Evolutionary conservation across 345 rosid genomes (phyloP).

Genomic region (Populus ilicifolia): DNA sequence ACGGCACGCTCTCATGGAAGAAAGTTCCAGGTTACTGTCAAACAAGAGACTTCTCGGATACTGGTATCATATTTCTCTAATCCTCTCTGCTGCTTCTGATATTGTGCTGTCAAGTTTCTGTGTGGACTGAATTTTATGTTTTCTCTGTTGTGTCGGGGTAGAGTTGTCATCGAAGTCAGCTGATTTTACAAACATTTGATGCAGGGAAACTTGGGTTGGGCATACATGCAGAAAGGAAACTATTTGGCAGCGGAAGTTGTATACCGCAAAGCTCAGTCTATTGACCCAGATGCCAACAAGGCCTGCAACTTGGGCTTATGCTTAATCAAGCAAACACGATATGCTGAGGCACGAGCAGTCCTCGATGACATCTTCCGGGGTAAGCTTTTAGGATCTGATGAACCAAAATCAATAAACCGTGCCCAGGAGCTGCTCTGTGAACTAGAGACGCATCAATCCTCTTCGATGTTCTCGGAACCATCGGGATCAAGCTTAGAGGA

Average conservation of each 20-base stretch:
- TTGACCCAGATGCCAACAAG: constrained; percentile 88
- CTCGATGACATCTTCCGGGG: constrained; percentile 44
- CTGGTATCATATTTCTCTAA: constrained; percentile 40
- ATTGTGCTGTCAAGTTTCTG: background rate
- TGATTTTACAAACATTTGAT: background rate
- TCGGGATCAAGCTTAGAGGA: constrained; percentile 22
- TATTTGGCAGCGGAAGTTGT: constrained; percentile 79
- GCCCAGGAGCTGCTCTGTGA: constrained; percentile 26
- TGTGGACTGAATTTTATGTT: background rate
- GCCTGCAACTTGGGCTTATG: constrained; percentile 78
- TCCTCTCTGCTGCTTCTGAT: background rate
- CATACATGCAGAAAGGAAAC: constrained; percentile 85
- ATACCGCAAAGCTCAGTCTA: constrained; percentile 71
- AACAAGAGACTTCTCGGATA: constrained; percentile 80
- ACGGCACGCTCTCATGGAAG: constrained; percentile 95
- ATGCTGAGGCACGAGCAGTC: constrained; percentile 44
- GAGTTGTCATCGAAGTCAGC: background rate
- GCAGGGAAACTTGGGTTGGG: constrained; percentile 99
- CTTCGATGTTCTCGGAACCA: background rate
- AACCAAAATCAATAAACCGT: constrained; percentile 46
- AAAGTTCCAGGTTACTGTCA: constrained; percentile 87
- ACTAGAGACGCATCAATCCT: background rate
- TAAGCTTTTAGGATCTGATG: constrained; percentile 56
- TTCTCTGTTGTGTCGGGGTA: background rate
- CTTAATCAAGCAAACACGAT: constrained; percentile 62